Conservation (phyloP, 1,284 basidiomycete genomes). For the Cryptococcus amylolentus region DNA sequence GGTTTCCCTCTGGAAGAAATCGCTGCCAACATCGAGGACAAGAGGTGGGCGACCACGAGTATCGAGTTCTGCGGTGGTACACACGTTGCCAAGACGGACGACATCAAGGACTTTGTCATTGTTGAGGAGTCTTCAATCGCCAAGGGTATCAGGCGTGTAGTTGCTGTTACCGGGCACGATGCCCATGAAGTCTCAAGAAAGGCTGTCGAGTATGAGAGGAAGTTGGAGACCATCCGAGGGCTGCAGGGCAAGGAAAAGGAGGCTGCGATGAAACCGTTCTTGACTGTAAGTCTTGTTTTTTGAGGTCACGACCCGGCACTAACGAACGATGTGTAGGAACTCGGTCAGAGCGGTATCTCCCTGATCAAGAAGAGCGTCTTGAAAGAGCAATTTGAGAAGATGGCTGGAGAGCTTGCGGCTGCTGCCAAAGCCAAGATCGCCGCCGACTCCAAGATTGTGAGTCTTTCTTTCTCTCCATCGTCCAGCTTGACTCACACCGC, state of each 20-base stretch:
- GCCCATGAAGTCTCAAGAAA: conserved; percentile 73
- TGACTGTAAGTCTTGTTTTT: conserved; percentile 59
- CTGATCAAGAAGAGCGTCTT: conserved; percentile 77
- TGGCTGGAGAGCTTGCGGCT: conserved; percentile 82
- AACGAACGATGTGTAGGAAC: conserved; percentile 58
- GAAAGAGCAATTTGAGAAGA: conserved; percentile 66
- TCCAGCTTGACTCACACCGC: neutral
- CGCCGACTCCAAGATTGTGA: conserved; percentile 72
- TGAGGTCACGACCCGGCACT: neutral
- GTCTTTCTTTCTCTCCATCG: conserved; percentile 19
- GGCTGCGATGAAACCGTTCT: conserved; percentile 72
- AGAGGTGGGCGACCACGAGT: conserved; percentile 84
- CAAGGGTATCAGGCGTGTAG: conserved; percentile 92
- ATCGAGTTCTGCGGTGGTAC: conserved; percentile 99
- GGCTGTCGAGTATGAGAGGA: conserved; percentile 63
- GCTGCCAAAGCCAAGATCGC: conserved; percentile 77
- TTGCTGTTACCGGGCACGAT: conserved; percentile 92
- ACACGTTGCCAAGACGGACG: conserved; percentile 89
- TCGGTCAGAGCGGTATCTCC: conserved; percentile 86
- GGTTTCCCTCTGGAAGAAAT: conserved; percentile 86
- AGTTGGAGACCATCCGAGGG: conserved; percentile 64
- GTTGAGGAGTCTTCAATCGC: conserved; percentile 96
- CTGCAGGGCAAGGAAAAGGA: conserved; percentile 80
- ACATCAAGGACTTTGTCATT: conserved; percentile 93
- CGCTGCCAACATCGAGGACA: conserved; percentile 74